Evolutionary conservation across 768 basidiomycete genomes (phyloP).

Genomic region (Butyriboletus loyo): DNA sequence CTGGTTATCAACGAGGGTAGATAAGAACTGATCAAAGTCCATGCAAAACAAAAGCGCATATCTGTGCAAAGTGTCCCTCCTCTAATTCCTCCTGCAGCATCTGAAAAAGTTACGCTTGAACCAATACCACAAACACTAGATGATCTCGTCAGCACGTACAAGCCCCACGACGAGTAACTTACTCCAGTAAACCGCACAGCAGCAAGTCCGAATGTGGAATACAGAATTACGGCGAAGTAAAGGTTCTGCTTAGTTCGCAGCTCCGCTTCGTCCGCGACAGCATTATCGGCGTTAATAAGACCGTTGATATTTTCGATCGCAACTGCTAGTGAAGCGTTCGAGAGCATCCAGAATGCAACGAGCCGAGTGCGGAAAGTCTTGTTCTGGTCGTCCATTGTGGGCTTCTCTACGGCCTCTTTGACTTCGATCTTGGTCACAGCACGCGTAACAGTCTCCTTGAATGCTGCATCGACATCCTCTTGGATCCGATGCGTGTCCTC

Average conservation of each 20-base stretch:
- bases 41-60: conserved; percentile 19
- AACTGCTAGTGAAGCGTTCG: conserved; percentile 67
- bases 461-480: conserved; percentile 86
- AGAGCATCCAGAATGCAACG: conserved; percentile 78
- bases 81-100: conserved; percentile 71
- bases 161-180: conserved; percentile 30
- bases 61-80: background rate
- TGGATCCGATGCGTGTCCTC: conserved; percentile 81
- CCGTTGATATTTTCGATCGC: conserved; percentile 77
- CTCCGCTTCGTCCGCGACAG: conserved; percentile 37
- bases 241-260: conserved; percentile 49
- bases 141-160: conserved; percentile 1
- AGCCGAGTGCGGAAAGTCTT: conserved; percentile 91
- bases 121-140: conserved; percentile 78
- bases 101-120: conserved; percentile 81
- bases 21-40: conserved; percentile 29
- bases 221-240: conserved; percentile 79
- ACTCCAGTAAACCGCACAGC: conserved; percentile 75
- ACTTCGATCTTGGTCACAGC: conserved; percentile 73
- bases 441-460: conserved; percentile 88
- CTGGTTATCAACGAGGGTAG: conserved; percentile 32
- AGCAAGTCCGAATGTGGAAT: conserved; percentile 73
- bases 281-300: conserved; percentile 39
- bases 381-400: conserved; percentile 85
- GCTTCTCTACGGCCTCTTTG: conserved; percentile 70